Percentiles rank a stretch among this genome's conserved stretches.
These are phyloP conservation scores for Entoloma clypeatum DNA, from an alignment of 1,284 basidiomycete genomes.

Conservation along the genomic window DNA sequence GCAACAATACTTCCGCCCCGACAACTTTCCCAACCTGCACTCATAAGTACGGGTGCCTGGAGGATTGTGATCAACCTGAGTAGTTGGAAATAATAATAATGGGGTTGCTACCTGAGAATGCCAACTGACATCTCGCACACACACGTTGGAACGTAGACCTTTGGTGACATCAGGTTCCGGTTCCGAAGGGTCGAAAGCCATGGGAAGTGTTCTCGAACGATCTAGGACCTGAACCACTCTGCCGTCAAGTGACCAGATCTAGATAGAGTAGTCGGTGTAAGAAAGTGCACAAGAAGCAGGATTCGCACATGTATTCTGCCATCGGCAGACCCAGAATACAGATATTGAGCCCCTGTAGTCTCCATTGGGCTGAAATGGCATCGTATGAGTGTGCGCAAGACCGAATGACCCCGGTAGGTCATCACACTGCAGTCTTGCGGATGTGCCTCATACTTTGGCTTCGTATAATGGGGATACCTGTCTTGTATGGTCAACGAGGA, in stretches of 20 bases:
- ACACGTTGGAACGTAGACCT: constrained; percentile 36
- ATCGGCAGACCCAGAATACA: constrained; percentile 90
- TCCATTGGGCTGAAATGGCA: constrained; percentile 93
- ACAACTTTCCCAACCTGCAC: constrained; percentile 80
- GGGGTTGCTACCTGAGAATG: constrained; percentile 55
- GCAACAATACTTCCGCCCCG: constrained; percentile 72
- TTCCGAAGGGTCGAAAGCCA: constrained; percentile 63
- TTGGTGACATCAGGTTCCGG: constrained; percentile 37
- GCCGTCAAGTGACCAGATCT: constrained; percentile 97
- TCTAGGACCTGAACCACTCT: constrained; percentile 81
- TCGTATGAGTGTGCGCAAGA: constrained; percentile 91
- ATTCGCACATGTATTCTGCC: constrained; percentile 71
- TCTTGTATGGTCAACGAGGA: constrained; percentile 3
- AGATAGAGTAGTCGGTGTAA: constrained; percentile 13
- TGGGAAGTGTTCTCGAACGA: constrained; percentile 70
- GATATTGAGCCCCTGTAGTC: constrained; percentile 89
- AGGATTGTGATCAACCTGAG: constrained; percentile 10
- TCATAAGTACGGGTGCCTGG: constrained; percentile 87
- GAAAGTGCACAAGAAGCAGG: constrained; percentile 5
- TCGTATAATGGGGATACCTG: constrained; percentile 66
- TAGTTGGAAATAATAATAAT: background rate
- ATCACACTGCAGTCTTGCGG: constrained; percentile 93
- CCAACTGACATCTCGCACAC: constrained; percentile 93
- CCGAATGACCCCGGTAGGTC: constrained; percentile 91
- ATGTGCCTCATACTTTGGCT: constrained; percentile 52